phyloP scores from a whole-genome alignment of 2,329 filamentous ascomycete genomes.

The Amphichorda felina region DNA sequence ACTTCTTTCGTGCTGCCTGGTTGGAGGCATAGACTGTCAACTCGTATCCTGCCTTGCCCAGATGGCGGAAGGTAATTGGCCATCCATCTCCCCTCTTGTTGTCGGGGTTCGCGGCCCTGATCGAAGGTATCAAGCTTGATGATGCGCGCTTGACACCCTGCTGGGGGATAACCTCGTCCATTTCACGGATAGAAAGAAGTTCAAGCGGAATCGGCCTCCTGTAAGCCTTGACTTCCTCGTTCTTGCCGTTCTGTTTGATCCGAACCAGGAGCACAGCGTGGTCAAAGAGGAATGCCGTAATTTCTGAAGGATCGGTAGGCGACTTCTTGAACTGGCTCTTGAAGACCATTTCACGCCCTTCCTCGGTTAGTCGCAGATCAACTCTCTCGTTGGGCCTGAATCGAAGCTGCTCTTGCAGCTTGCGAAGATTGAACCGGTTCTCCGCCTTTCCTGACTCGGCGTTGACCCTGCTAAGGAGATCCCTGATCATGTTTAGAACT shows the following conservation, averaged over 20 bases:
- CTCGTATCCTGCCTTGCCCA: conserved; percentile 93
- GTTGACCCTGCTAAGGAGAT: conserved; percentile 81
- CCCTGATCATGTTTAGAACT: conserved; percentile 75
- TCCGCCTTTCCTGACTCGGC: conserved; percentile 93
- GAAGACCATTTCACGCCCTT: conserved; percentile 84
- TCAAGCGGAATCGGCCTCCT: conserved; percentile 88
- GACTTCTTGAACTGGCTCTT: conserved; percentile 92
- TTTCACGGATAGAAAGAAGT: conserved; percentile 84
- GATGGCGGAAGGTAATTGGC: conserved; percentile 91
- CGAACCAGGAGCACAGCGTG: conserved; percentile 88
- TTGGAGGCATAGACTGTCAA: conserved; percentile 79
- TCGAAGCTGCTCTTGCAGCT: conserved; percentile 81
- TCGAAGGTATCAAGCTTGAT: conserved; percentile 61
- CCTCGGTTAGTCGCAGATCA: conserved; percentile 87
- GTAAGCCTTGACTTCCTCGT: conserved; percentile 91
- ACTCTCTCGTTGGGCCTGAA: conserved; percentile 86
- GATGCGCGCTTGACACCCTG: conserved; percentile 77
- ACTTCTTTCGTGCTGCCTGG: conserved; percentile 81
- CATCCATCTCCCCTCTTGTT: conserved; percentile 64
- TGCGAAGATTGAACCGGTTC: conserved; percentile 91
- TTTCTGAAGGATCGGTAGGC: conserved; percentile 76
- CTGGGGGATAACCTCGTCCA: conserved; percentile 88
- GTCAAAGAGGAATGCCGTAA: conserved; percentile 92
- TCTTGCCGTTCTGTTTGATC: conserved; percentile 84
- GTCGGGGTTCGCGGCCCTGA: conserved; percentile 32